Conservation (phyloP, 164 flowering plant species). For the Chimonanthus salicifolius region DNA sequence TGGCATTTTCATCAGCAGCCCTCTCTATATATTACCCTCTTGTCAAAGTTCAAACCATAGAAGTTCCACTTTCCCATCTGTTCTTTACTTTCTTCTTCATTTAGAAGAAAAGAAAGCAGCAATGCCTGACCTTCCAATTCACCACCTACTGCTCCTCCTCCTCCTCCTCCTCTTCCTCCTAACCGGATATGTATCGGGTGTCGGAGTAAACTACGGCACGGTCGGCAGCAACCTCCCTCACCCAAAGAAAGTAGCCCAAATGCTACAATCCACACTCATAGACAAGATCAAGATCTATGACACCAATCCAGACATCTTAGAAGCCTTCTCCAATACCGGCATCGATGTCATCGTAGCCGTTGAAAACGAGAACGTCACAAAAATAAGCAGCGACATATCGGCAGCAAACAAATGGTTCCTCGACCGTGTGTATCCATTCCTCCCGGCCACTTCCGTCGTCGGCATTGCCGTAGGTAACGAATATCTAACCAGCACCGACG, state of each 20-base stretch:
- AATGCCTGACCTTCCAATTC: neutral
- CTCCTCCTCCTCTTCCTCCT: conserved; percentile 1
- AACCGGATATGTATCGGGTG: conserved; percentile 15
- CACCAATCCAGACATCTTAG: conserved; percentile 57
- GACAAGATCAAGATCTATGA: conserved; percentile 69
- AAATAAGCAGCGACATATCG: conserved; percentile 27
- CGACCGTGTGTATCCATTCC: conserved; percentile 42
- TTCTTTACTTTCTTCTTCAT: neutral
- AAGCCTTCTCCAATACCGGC: conserved; percentile 67
- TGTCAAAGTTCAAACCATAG: neutral
- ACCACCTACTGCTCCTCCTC: neutral
- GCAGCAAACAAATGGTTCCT: conserved; percentile 52
- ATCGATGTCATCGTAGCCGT: conserved; percentile 58
- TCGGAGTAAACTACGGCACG: conserved; percentile 76
- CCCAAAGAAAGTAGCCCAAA: conserved; percentile 51
- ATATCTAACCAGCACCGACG: conserved; percentile 28
- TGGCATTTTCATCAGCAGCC: neutral
- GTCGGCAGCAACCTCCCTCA: conserved; percentile 65
- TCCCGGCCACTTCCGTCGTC: conserved; percentile 54
- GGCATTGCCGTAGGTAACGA: conserved; percentile 63
- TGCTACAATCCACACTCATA: conserved; percentile 54
- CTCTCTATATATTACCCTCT: neutral
- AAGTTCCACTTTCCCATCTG: neutral
- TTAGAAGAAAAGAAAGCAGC: neutral
- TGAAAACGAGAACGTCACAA: conserved; percentile 39